phyloP scores from a whole-genome alignment of 2,329 filamentous ascomycete species.

The Colletotrichum liaoningense region DNA sequence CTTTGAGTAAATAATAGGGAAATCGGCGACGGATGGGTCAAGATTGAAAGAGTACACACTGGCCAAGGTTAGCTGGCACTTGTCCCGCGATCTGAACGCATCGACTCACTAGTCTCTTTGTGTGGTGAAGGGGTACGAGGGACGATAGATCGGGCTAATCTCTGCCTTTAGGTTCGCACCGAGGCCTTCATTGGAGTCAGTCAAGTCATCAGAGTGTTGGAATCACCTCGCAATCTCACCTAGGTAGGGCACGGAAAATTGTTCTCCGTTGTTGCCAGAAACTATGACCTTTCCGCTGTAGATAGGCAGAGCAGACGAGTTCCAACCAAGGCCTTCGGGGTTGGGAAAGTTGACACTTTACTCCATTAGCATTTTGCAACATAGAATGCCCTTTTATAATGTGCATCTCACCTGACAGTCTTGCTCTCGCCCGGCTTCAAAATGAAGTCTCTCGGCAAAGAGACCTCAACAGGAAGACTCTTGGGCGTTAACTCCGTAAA shows the following conservation, averaged over 20 bases:
- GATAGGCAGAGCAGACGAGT: slow-evolving; percentile 43
- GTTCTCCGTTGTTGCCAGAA: slow-evolving; percentile 44
- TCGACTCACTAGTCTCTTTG: slow-evolving; percentile 19
- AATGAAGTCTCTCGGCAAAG: slow-evolving; percentile 39
- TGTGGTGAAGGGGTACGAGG: slow-evolving; percentile 27
- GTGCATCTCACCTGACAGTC: slow-evolving; percentile 38
- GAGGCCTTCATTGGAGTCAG: slow-evolving; percentile 33
- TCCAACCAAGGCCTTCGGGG: slow-evolving; percentile 42
- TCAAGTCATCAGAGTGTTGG: background rate
- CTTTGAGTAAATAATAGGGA: slow-evolving; percentile 36
- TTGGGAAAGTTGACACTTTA: slow-evolving; percentile 43
- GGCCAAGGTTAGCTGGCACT: background rate
- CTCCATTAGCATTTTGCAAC: background rate
- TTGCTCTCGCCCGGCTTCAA: slow-evolving; percentile 42
- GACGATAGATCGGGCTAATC: slow-evolving; percentile 36
- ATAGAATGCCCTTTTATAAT: no score
- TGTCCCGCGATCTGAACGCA: fast-evolving
- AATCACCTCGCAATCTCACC: slow-evolving; percentile 29
- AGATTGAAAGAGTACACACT: slow-evolving; percentile 36
- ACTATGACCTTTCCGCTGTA: slow-evolving; percentile 49
- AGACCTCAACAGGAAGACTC: slow-evolving; percentile 35
- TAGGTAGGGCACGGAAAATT: slow-evolving; percentile 48
- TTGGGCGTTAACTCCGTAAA: slow-evolving; percentile 39
- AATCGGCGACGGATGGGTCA: slow-evolving; percentile 29
- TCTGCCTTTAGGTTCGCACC: slow-evolving; percentile 40